These are phyloP conservation scores for Cercospora berteroae DNA, from an alignment of 2,329 filamentous ascomycete species.

Conservation along the genomic window DNA sequence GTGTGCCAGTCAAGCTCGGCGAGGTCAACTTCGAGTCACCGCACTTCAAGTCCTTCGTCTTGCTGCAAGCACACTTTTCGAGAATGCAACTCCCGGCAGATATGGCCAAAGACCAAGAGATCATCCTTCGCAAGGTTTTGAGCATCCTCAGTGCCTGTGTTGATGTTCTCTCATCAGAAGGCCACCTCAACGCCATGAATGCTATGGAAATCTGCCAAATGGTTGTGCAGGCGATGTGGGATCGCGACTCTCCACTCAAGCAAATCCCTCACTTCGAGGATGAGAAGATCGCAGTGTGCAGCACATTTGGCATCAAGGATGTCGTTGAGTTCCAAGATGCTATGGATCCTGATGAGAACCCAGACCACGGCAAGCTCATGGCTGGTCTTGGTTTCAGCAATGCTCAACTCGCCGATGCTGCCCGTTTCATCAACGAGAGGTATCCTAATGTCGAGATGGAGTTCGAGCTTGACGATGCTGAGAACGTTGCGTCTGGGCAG, in stretches of 20 bases:
- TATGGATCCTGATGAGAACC: constrained; percentile 93
- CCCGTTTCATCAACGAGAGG: constrained; percentile 90
- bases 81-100: constrained; percentile 95
- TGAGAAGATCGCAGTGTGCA: constrained; percentile 77
- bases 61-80: constrained; percentile 95
- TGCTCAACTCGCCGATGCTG: constrained; percentile 81
- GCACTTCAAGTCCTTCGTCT: constrained; percentile 97
- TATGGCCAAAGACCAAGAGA: constrained; percentile 90
- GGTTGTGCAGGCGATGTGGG: constrained; percentile 99
- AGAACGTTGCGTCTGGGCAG: constrained; percentile 74
- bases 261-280: constrained; percentile 94
- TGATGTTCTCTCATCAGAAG: constrained; percentile 92
- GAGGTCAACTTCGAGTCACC: constrained; percentile 85
- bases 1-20: constrained; percentile 91
- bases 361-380: constrained; percentile 73
- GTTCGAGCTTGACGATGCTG: constrained; percentile 78
- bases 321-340: constrained; percentile 98
- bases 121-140: constrained; percentile 78
- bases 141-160: constrained; percentile 88
- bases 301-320: constrained; percentile 80
- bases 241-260: constrained; percentile 92
- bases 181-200: constrained; percentile 93
- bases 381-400: constrained; percentile 76
- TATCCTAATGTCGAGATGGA: constrained; percentile 94
- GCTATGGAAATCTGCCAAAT: constrained; percentile 99